phyloP scores from a whole-genome alignment of 352 stramenopile genomes.

The Albugo laibachii region DNA sequence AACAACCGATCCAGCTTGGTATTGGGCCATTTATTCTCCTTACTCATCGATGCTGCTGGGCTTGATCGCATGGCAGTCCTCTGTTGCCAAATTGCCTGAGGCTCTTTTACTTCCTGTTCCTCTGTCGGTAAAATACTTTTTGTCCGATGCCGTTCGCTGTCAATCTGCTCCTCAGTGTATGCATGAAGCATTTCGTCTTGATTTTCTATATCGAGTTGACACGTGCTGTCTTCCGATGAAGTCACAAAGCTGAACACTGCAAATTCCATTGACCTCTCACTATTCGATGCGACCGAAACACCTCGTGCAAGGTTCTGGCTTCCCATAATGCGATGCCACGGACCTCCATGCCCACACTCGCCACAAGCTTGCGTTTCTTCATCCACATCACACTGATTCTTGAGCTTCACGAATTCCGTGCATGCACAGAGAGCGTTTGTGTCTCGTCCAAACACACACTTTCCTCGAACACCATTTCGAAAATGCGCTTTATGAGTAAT shows the following conservation, averaged over 20 bases:
- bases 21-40: slow-evolving; percentile 32
- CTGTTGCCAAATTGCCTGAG: slow-evolving; percentile 10
- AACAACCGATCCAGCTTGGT: slow-evolving; percentile 38
- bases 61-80: too few species aligned
- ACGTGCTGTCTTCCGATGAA: slow-evolving; percentile 9
- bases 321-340: slow-evolving; percentile 32
- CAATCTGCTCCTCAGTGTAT: neutral
- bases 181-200: neutral
- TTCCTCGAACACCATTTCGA: slow-evolving; percentile 21
- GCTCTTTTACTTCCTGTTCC: too few species aligned
- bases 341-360: slow-evolving; percentile 39
- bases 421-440: slow-evolving; percentile 31
- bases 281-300: slow-evolving; percentile 13
- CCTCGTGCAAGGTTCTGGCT: slow-evolving; percentile 2
- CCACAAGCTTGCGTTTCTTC: slow-evolving; percentile 30
- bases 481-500: slow-evolving; percentile 25
- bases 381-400: slow-evolving; percentile 16
- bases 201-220: slow-evolving; percentile 1
- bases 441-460: slow-evolving; percentile 50
- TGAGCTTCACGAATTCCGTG: slow-evolving; percentile 20
- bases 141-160: neutral
- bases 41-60: slow-evolving; percentile 27
- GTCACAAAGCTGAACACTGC: neutral
- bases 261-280: too few species aligned
- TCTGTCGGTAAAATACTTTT: slow-evolving; percentile 5